Percentiles rank a stretch among this genome's conserved stretches.
phyloP scores from a whole-genome alignment of 2,329 filamentous ascomycete genomes.

The Cladorrhinum sp. region DNA sequence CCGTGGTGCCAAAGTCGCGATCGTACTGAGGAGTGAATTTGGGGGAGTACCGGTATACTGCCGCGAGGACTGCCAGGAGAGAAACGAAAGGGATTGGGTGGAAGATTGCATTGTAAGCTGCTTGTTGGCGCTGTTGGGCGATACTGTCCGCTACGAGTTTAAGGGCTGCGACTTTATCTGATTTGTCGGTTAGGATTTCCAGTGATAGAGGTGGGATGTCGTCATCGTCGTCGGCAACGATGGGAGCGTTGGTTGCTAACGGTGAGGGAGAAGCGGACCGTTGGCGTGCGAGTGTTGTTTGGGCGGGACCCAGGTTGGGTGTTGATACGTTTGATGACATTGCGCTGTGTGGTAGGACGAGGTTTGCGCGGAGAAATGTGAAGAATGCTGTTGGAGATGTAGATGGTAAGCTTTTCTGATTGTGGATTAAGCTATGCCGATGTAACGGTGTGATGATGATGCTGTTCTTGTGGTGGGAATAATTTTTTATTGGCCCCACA shows the following conservation, averaged over 20 bases:
- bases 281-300: slow-evolving; percentile 35
- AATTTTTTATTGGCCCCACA: slow-evolving; percentile 7
- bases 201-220: slow-evolving; percentile 64
- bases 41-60: slow-evolving; percentile 46
- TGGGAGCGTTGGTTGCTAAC: not conserved
- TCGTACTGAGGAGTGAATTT: slow-evolving; percentile 25
- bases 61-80: slow-evolving; percentile 43
- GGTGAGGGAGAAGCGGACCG: slow-evolving; percentile 16
- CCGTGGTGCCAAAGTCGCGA: slow-evolving; percentile 52
- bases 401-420: not conserved
- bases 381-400: slow-evolving; percentile 64
- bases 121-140: slow-evolving; percentile 73
- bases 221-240: slow-evolving; percentile 35
- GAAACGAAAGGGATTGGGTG: slow-evolving; percentile 56
- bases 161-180: slow-evolving; percentile 66
- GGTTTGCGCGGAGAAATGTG: slow-evolving; percentile 75
- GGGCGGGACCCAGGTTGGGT: slow-evolving; percentile 57
- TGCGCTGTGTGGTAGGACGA: slow-evolving; percentile 62
- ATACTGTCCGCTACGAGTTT: slow-evolving; percentile 76
- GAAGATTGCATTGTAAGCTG: slow-evolving; percentile 60
- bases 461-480: not conserved
- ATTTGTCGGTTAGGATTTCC: slow-evolving; percentile 49
- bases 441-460: slow-evolving; percentile 18
- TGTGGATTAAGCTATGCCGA: slow-evolving; percentile 4
- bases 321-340: slow-evolving; percentile 64